These are phyloP conservation scores for Nakataea oryzae DNA, from an alignment of 2,329 filamentous ascomycete species.

Conservation along the genomic window DNA sequence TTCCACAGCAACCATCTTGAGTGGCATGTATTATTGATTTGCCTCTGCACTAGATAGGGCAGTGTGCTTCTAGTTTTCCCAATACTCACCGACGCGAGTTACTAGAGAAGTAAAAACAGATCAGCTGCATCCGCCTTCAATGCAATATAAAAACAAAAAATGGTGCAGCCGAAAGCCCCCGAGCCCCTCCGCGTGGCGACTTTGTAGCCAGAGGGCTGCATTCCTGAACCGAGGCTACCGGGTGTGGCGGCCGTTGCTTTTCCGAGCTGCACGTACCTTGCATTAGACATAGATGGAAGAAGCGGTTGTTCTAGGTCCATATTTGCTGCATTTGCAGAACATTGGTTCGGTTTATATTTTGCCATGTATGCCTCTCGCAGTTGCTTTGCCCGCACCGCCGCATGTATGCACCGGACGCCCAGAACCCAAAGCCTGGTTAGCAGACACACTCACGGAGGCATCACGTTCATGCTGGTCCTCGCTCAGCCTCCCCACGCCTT, in stretches of 20 bases:
- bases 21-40: no score
- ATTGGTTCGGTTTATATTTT: not conserved
- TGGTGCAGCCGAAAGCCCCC: not conserved
- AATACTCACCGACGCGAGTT: not conserved
- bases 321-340: not conserved
- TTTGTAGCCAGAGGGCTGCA: no score
- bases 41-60: no score
- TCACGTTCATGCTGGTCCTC: not conserved
- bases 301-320: not conserved
- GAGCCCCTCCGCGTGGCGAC: not conserved
- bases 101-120: not conserved
- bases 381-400: not conserved
- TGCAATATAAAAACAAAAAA: not conserved
- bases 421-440: no score
- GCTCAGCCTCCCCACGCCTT: not conserved
- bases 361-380: not conserved
- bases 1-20: no score
- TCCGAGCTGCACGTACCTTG: not conserved
- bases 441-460: no score
- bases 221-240: not conserved
- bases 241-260: not conserved
- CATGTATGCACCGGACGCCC: no score
- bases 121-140: not conserved
- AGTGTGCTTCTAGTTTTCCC: not conserved
- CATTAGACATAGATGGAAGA: not conserved